These are phyloP conservation scores for Lactuca saligna DNA, from an alignment of 129 eudicot species.

Conservation along the genomic window DNA sequence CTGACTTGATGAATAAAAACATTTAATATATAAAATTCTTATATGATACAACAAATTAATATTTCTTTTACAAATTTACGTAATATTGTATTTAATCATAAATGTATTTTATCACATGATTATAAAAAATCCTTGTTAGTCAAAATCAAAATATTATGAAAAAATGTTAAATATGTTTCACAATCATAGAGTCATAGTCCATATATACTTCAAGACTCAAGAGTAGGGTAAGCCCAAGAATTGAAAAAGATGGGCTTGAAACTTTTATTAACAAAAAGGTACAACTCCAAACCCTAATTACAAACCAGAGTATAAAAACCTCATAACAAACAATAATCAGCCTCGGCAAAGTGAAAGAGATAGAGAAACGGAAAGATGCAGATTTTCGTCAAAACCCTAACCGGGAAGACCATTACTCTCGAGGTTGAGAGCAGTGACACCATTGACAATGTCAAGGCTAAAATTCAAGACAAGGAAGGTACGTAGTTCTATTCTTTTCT, in stretches of 20 bases:
- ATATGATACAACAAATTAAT: too few relatives aligned
- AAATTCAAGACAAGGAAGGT: constrained; percentile 62
- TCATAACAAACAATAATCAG: background rate
- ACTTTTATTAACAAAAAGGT: background rate
- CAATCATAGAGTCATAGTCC: background rate
- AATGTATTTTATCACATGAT: too few relatives aligned
- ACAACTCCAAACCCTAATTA: background rate
- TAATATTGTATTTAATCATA: too few relatives aligned
- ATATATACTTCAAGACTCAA: background rate
- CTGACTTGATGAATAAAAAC: too few relatives aligned
- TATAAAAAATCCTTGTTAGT: background rate
- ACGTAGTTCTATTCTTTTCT: background rate
- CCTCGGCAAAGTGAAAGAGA: constrained; percentile 6
- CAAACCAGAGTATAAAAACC: background rate
- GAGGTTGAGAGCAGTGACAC: constrained; percentile 59
- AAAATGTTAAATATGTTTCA: background rate
- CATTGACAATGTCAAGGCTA: constrained; percentile 54
- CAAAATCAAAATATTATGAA: too few relatives aligned
- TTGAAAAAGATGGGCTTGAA: background rate
- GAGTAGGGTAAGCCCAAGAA: background rate
- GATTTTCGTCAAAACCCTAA: constrained; percentile 58
- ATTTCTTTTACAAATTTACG: too few relatives aligned
- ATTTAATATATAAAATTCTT: too few relatives aligned
- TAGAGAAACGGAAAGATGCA: constrained; percentile 36
- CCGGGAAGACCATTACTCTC: constrained; percentile 54